Evolutionary conservation across 176 grass and related monocot genomes (phyloP).

Genomic region (Triticum dicoccoides): DNA sequence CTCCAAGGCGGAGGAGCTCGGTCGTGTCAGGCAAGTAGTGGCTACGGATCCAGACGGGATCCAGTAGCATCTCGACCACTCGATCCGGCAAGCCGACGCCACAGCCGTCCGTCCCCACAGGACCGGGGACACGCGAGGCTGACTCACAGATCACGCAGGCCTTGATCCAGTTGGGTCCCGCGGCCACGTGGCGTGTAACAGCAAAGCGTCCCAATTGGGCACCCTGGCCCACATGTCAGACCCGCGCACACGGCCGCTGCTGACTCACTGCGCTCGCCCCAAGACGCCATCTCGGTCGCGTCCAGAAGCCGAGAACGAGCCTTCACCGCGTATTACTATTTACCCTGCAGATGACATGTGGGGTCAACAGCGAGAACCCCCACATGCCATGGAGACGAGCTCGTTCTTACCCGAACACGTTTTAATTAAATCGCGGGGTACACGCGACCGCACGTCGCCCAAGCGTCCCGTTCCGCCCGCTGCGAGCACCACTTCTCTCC

Average conservation of each 20-base stretch:
- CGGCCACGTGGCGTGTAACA: neutral
- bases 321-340: neutral
- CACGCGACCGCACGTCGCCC: neutral
- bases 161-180: neutral
- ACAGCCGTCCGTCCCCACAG: slow-evolving; percentile 15
- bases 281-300: slow-evolving; percentile 3
- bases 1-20: neutral
- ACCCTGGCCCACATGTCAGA: neutral
- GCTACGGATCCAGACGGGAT: neutral
- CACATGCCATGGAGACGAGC: neutral
- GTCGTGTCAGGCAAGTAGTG: slow-evolving; percentile 22
- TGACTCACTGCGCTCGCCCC: neutral
- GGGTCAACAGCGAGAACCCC: accelerated
- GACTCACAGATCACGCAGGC: slow-evolving; percentile 16
- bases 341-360: neutral
- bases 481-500: neutral
- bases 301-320: neutral
- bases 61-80: neutral
- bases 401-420: neutral
- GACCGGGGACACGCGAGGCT: slow-evolving; percentile 5
- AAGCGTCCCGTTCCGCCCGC: neutral
- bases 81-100: neutral
- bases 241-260: neutral
- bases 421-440: neutral
- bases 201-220: neutral